phyloP scores from a whole-genome alignment of 2,329 filamentous ascomycete genomes.

The Pseudogymnoascus sp. region DNA sequence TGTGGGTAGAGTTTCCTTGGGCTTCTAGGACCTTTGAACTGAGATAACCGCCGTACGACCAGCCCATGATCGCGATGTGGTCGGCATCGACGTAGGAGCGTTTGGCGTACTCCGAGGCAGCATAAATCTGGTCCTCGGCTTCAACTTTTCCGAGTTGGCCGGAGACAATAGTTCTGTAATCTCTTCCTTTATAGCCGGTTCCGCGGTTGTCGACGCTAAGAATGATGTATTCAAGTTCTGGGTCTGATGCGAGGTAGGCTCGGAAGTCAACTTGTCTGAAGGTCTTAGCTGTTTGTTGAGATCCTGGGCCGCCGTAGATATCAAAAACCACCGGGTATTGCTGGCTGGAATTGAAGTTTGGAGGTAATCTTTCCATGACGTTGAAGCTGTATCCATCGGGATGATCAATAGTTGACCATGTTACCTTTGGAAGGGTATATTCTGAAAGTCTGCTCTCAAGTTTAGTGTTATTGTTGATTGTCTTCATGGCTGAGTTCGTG shows the following conservation, averaged over 20 bases:
- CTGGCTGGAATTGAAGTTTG: slow-evolving; percentile 53
- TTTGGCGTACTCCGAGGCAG: slow-evolving; percentile 46
- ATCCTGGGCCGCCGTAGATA: slow-evolving; percentile 60
- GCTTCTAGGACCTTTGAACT: slow-evolving; percentile 58
- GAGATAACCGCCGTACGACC: slow-evolving; percentile 62
- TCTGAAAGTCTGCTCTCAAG: slow-evolving; percentile 47
- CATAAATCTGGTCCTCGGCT: slow-evolving; percentile 60
- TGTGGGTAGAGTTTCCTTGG: slow-evolving; percentile 40
- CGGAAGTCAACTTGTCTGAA: slow-evolving; percentile 51
- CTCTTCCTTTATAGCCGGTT: slow-evolving; percentile 56
- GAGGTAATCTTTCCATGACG: slow-evolving; percentile 57
- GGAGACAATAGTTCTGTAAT: slow-evolving; percentile 51
- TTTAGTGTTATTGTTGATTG: slow-evolving; percentile 51
- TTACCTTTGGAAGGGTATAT: slow-evolving; percentile 57
- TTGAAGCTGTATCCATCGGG: slow-evolving; percentile 55
- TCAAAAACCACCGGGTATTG: slow-evolving; percentile 61
- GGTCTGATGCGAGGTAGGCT: slow-evolving; percentile 58
- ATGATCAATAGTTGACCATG: slow-evolving; percentile 52
- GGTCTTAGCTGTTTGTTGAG: slow-evolving; percentile 51
- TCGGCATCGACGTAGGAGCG: slow-evolving; percentile 48
- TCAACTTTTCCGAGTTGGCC: slow-evolving; percentile 56
- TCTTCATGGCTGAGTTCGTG: slow-evolving; percentile 44
- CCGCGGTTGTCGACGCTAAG: slow-evolving; percentile 63
- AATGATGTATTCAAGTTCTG: slow-evolving; percentile 60
- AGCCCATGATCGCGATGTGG: slow-evolving; percentile 60